Base-by-base conservation (phyloP, 1,139 yeast species). In the Kodamaea derodonti region DNA sequence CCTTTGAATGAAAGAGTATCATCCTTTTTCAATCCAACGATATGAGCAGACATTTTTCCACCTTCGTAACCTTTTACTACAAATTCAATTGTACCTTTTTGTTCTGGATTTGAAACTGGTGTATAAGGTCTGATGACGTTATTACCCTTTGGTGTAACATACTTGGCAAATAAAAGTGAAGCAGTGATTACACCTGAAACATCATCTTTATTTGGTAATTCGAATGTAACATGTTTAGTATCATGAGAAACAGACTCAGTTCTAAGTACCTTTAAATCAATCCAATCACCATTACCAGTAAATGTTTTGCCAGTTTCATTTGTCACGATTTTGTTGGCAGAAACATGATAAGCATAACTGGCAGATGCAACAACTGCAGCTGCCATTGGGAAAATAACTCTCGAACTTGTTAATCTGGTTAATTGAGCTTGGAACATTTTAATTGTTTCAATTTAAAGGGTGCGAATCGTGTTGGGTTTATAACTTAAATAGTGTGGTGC, bases 121-220 rank as follows among this genome's bases (percentile, higher is more conserved):
- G 99, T 94, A 72, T 94, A 94, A 31, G 99, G 98, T 69, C 99
- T 84, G 46, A 94, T 73, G 39, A 92, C 96, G 53, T 82, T 80
- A 65, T 71, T 79, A 48, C 97, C 97, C 68, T 87, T 87, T 40
- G 79, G 75, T 37, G 92, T 83, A 38, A 82, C 84, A 47, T 69
- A 87, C 69, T 88, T 88, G 58, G 95, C 76, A 60, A 92, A 59
- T 35, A 94, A 60, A 47, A 83, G 78, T 27, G 95, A 85, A 29
- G 97, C 95, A 39, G 82, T 75, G 48, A 77, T 69, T 50, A 92
- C 74, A 20, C 99, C 99, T 30, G 88, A 73, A 26, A 70, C 78
- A 39, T 80, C 77, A 50, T 84, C 87, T 32, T 73, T 62, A 36
- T 72, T 60, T 27, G 87, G 86, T 49, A 90, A 75, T 42, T 78